These are phyloP conservation scores for Coniochaeta sp. DNA, from an alignment of 2,329 filamentous ascomycete species.

Conservation along the genomic window DNA sequence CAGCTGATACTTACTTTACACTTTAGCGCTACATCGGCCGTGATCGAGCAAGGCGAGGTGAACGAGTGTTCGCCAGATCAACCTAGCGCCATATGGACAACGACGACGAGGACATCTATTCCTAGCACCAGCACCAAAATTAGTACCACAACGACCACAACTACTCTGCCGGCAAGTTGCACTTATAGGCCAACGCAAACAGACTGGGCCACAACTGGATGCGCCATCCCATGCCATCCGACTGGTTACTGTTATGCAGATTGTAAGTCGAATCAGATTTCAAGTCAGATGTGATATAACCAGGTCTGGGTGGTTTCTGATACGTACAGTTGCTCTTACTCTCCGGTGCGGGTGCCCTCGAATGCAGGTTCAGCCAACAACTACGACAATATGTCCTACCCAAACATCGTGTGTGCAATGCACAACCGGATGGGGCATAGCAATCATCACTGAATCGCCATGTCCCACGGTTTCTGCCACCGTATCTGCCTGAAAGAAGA, in stretches of 20 bases:
- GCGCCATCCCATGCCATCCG: not conserved
- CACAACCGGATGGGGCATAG: slow-evolving; percentile 4
- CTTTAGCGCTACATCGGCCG: not conserved
- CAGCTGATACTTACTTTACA: not conserved
- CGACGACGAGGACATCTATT: not conserved
- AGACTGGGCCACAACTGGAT: not conserved
- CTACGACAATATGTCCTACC: slow-evolving; percentile 1
- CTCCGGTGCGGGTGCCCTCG: slow-evolving; percentile 1
- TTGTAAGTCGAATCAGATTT: not conserved
- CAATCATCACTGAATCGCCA: slow-evolving; percentile 1
- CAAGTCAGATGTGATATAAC: not conserved
- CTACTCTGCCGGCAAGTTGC: not conserved
- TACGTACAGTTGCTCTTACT: not conserved
- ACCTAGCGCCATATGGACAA: not conserved
- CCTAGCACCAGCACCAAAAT: not conserved
- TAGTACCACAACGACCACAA: not conserved
- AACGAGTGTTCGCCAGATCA: not conserved
- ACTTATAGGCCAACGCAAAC: not conserved
- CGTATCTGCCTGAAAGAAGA: not conserved
- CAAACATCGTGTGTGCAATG: not conserved
- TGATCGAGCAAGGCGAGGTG: not conserved
- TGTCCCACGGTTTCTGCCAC: not conserved
- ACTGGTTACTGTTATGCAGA: not conserved
- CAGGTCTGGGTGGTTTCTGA: not conserved
- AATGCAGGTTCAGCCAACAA: not conserved